phyloP scores from a whole-genome alignment of 1,139 yeast genomes.

The Magnusiomyces sp. region DNA sequence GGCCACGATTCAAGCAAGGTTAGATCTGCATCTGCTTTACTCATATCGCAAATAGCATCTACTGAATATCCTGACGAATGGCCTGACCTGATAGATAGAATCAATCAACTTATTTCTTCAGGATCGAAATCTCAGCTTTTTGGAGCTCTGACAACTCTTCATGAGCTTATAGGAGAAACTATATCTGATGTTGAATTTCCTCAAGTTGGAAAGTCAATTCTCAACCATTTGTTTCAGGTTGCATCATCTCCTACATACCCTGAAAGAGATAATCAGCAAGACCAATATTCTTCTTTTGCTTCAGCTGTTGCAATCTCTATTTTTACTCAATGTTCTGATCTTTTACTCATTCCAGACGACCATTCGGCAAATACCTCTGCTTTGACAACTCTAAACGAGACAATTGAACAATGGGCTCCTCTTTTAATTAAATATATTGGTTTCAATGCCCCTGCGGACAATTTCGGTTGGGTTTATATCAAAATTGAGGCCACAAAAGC shows the following conservation, averaged over 20 bases:
- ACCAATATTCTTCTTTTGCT: slow-evolving; percentile 13
- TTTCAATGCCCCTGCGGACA: slow-evolving; percentile 6
- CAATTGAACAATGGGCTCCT: slow-evolving; percentile 26
- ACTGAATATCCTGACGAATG: slow-evolving; percentile 94
- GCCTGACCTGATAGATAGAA: slow-evolving; percentile 57
- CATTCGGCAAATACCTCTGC: slow-evolving; percentile 18
- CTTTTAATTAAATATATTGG: slow-evolving; percentile 18
- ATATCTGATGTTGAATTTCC: slow-evolving; percentile 83
- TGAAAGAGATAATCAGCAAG: slow-evolving; percentile 6
- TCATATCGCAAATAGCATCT: slow-evolving; percentile 76
- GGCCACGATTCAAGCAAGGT: slow-evolving; percentile 50
- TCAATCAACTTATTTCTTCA: slow-evolving; percentile 39
- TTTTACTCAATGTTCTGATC: slow-evolving; percentile 28
- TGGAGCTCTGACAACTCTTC: slow-evolving; percentile 65
- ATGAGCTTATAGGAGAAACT: slow-evolving; percentile 77
- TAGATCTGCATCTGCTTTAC: slow-evolving; percentile 60
- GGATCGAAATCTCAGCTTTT: slow-evolving; percentile 35
- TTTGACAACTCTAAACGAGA: slow-evolving; percentile 4
- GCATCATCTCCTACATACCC: slow-evolving; percentile 16
- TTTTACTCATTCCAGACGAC: slow-evolving; percentile 26
- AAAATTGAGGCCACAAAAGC: slow-evolving; percentile 9
- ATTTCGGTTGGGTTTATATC: slow-evolving; percentile 4
- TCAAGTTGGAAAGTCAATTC: slow-evolving; percentile 43
- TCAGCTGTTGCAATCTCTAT: slow-evolving; percentile 26
- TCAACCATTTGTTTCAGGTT: slow-evolving; percentile 19